Base-by-base conservation (phyloP, 2,329 filamentous ascomycete genomes). In the Fusarium beomiforme region DNA sequence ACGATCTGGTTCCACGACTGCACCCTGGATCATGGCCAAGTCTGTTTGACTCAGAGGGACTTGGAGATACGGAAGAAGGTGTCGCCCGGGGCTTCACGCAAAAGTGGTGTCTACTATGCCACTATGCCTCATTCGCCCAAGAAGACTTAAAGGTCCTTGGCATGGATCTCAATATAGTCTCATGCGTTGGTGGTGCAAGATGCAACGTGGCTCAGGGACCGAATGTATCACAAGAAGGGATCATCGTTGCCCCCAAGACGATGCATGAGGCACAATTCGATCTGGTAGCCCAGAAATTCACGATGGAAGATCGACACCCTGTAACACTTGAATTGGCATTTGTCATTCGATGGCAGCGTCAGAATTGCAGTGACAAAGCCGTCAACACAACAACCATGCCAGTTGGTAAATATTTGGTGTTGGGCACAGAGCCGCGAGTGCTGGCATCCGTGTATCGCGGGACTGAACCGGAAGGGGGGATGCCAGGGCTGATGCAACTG, bases 391-490 rank as follows among this genome's bases (percentile, higher is more conserved):
- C 93, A 1, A 88, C 85, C 4, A 88, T 98, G 54, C 88, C 91
- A 0, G 90, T 97, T 8, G 95, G 95, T 13, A 90, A 92, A 39
- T 92, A 97, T 65, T 87, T 92, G 37, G 89, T 97, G 19, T 91
- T 95, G 1, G 92, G 91, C 62, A 91, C 90, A 7, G 96, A 99
- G 78, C 96, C 96, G 2, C 90, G 96, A 61, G 94, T 98, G 3
- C 88, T 98, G 7, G 89, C 88, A 1, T 84, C 86, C 1, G 85
- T 87, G 5, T 82, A 85, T 6, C 85, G 88, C 71, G 78, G 81
- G 23, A 75, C 37, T 6, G 44, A 44, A 24, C 16, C 78, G 6
- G 77, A 78, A 11, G 76, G 77, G 14, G 72, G 76, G 29, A 69
- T 73, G 43, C 63, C 80, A 57, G 60, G 76, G 14, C 76, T 88